Conservation (phyloP, 1,284 basidiomycete genomes). For the Earliella scabrosa region DNA sequence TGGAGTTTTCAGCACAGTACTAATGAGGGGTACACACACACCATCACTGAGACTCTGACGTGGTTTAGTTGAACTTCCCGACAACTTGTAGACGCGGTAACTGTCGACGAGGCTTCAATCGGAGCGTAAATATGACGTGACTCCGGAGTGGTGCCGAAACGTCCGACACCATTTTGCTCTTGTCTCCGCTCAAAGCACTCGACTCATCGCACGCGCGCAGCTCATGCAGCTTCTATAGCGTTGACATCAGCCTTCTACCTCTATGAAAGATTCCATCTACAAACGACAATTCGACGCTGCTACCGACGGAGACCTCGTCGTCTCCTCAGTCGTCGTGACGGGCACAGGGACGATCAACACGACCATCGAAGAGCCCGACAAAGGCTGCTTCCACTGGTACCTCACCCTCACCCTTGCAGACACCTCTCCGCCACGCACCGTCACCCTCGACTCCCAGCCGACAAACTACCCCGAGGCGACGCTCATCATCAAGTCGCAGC, state of each 20-base stretch:
- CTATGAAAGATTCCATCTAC: constrained; percentile 10
- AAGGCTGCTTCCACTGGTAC: constrained; percentile 5
- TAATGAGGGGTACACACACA: too few relatives aligned
- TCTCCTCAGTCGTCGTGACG: background rate
- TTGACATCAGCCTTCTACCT: background rate
- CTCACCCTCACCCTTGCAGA: background rate
- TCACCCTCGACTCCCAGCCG: constrained; percentile 9
- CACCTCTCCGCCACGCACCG: background rate
- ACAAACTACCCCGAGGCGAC: constrained; percentile 6
- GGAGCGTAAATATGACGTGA: too few relatives aligned
- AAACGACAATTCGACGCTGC: constrained; percentile 1
- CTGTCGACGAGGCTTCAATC: too few relatives aligned
- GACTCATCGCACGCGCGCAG: background rate
- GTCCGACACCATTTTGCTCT: too few relatives aligned
- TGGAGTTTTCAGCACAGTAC: too few relatives aligned
- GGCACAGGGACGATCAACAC: constrained; percentile 9
- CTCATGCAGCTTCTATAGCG: background rate
- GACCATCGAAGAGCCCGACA: background rate
- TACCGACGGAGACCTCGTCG: background rate
- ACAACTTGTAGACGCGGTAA: too few relatives aligned
- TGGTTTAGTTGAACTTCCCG: too few relatives aligned
- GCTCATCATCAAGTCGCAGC: constrained; percentile 6
- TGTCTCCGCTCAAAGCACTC: too few relatives aligned
- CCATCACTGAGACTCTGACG: too few relatives aligned
- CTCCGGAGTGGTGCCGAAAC: too few relatives aligned